These are phyloP conservation scores for Pythium grandisporangium DNA, from an alignment of 352 stramenopile species.

Conservation along the genomic window DNA sequence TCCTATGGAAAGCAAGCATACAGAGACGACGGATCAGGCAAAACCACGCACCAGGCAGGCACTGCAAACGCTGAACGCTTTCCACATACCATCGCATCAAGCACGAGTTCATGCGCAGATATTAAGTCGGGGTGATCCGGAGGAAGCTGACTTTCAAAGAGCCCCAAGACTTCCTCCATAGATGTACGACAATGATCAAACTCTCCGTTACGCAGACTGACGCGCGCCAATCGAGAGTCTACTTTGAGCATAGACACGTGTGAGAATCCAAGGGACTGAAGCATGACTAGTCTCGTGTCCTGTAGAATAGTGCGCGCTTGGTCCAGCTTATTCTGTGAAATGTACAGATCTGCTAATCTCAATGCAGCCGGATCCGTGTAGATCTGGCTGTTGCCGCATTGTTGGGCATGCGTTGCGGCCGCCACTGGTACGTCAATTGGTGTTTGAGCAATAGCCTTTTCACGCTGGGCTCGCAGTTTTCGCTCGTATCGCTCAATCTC, in stretches of 20 bases:
- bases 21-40: too few relatives aligned
- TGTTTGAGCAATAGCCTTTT: slow-evolving; percentile 47
- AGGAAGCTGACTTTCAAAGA: slow-evolving; percentile 17
- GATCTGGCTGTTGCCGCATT: slow-evolving; percentile 23
- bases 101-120: slow-evolving; percentile 20
- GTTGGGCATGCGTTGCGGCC: slow-evolving; percentile 29
- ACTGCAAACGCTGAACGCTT: too few relatives aligned
- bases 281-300: slow-evolving; percentile 16
- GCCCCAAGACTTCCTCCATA: slow-evolving; percentile 9
- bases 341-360: slow-evolving; percentile 43
- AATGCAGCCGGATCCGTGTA: slow-evolving; percentile 40
- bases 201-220: slow-evolving; percentile 8
- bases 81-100: slow-evolving; percentile 30
- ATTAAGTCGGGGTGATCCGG: slow-evolving; percentile 40
- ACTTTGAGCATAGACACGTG: slow-evolving; percentile 59
- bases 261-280: slow-evolving; percentile 24
- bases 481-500: slow-evolving; percentile 44
- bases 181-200: slow-evolving; percentile 3
- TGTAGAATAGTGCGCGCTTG: slow-evolving; percentile 31
- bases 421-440: slow-evolving; percentile 40
- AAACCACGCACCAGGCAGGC: too few relatives aligned
- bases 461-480: slow-evolving; percentile 24
- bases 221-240: slow-evolving; percentile 21
- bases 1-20: too few relatives aligned
- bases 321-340: slow-evolving; percentile 41